These are phyloP conservation scores for Zychaea mexicana DNA, from an alignment of 371 early-diverging fungal genomes.

Conservation along the genomic window DNA sequence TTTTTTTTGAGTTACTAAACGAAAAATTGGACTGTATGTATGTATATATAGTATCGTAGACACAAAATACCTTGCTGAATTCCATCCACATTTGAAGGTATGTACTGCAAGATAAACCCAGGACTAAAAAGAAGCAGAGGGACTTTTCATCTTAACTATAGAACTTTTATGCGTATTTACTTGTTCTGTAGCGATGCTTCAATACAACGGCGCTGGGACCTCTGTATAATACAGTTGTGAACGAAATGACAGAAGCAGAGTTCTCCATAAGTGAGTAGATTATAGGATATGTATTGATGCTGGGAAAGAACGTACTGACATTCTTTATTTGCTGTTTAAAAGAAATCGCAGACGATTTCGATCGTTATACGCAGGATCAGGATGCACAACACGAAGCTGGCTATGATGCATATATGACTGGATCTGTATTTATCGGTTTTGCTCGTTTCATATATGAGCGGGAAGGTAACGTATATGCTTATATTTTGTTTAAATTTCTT, in stretches of 20 bases:
- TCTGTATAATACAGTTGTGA: conserved; percentile 33
- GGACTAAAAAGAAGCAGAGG: neutral
- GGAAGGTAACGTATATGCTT: conserved; percentile 32
- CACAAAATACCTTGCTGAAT: conserved; percentile 59
- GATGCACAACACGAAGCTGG: conserved; percentile 83
- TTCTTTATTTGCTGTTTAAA: too few relatives aligned
- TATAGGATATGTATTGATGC: too few relatives aligned
- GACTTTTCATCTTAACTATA: neutral
- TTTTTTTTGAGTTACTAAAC: conserved; percentile 28
- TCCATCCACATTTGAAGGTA: conserved; percentile 26
- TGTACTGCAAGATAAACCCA: neutral
- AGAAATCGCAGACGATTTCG: conserved; percentile 39
- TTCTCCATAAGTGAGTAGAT: conserved; percentile 51
- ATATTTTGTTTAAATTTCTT: too few relatives aligned
- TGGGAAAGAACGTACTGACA: too few relatives aligned
- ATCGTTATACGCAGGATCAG: conserved; percentile 30
- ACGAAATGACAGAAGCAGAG: conserved; percentile 28
- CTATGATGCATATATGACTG: conserved; percentile 89
- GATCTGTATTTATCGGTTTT: conserved; percentile 67
- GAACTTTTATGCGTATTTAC: neutral
- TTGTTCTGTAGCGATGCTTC: neutral
- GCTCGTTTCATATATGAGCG: conserved; percentile 49
- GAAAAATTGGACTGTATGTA: neutral
- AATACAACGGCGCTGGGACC: conserved; percentile 31
- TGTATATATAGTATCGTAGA: conserved; percentile 54